Base-by-base conservation (phyloP, 768 basidiomycete genomes). In the Boletus rex-veris region DNA sequence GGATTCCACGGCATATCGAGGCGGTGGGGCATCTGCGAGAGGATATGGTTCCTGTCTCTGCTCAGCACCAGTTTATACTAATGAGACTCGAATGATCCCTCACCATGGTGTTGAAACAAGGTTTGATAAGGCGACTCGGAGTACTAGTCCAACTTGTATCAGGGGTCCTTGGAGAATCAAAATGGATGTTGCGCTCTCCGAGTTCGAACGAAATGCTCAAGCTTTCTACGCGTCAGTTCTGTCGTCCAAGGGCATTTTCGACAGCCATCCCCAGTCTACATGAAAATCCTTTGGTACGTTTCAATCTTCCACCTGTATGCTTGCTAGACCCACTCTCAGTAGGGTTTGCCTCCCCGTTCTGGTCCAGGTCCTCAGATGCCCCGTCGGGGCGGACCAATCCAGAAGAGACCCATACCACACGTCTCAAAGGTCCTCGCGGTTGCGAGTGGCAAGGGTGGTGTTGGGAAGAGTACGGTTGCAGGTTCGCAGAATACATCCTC, bases 391-490 rank as follows among this genome's bases (percentile, higher is more conserved):
- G 81, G 78, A 4, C 76, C 77, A 1, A 75, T 81, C 24, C 70
- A 75, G 54, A 86, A 83, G 67, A 72, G 82, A 33, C 64, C 74
- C 1, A 82, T 90, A 46, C 78, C 85, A 1, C 75, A 96, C 60
- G 94, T 93, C 7, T 84, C 85, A 60, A 84, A 85, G 57, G 84
- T 95, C 15, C 65, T 98, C 5, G 87, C 82, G 3, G 92, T 98
- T 0, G 90, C 93, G 8, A 92, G 90, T 58, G 95, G 93, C 5
- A 98, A 98, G 66, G 96, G 96, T 24, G 95, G 95, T 2, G 95
- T 97, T 16, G 95, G 95, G 16, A 98, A 97, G 72, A 93, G 91
- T 57, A 98, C 93, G 0, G 77, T 98, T 31, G 91, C 94, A 52
- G 88, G 93, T 94, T 57, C 37, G 79, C 64, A 28, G 24, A 11